These are phyloP conservation scores for Prunella vulgaris DNA, from an alignment of 257 asterid species.

Conservation along the genomic window DNA sequence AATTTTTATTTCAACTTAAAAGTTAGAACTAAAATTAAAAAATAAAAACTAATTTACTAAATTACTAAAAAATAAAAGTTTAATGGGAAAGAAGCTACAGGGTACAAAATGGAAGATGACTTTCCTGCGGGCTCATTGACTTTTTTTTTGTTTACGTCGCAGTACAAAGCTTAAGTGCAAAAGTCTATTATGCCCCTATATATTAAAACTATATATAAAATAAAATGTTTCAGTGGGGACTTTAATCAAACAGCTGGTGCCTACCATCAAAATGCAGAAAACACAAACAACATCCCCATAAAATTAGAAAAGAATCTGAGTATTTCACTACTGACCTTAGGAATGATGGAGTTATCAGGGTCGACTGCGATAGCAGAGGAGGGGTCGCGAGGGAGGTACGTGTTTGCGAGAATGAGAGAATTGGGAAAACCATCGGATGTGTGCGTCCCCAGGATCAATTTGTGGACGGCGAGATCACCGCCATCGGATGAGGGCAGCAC, in stretches of 20 bases:
- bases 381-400: slow-evolving; percentile 64
- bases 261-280: neutral
- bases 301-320: neutral
- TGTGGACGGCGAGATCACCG: slow-evolving; percentile 50
- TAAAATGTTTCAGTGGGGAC: slow-evolving; percentile 11
- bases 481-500: slow-evolving; percentile 36
- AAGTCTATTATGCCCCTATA: too few relatives aligned
- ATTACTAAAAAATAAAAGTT: too few relatives aligned
- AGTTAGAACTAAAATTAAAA: too few relatives aligned
- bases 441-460: slow-evolving; percentile 79
- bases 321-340: slow-evolving; percentile 45
- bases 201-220: too few relatives aligned
- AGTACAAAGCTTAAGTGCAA: too few relatives aligned
- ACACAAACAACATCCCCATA: neutral
- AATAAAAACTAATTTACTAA: too few relatives aligned
- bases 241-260: slow-evolving; percentile 49
- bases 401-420: slow-evolving; percentile 75
- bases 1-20: too few relatives aligned
- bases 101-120: too few relatives aligned
- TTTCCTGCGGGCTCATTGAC: too few relatives aligned
- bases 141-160: too few relatives aligned
- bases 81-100: too few relatives aligned
- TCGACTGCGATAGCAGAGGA: slow-evolving; percentile 38
- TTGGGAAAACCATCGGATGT: slow-evolving; percentile 73
- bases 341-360: slow-evolving; percentile 39